Percentiles rank a stretch among this genome's conserved stretches.
Conservation (phyloP, 2,329 filamentous ascomycete species). For the Dendryphion nanum region DNA sequence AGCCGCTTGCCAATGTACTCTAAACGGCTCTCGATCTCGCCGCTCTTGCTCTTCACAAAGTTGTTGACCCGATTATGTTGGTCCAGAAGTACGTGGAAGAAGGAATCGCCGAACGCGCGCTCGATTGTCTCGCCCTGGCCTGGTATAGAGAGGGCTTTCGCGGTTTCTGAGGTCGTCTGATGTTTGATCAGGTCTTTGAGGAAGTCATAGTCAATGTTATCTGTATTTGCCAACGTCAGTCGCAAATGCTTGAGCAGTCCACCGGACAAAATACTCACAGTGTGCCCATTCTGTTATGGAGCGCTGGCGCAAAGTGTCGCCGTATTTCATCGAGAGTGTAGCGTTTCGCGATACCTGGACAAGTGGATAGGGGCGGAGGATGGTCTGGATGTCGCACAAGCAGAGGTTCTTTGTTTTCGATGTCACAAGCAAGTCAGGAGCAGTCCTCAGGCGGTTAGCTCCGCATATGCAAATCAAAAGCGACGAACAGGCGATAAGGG, state of each 20-base stretch:
- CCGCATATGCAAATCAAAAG: too few species aligned
- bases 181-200: slow-evolving; percentile 82
- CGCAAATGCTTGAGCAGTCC: slow-evolving; percentile 9
- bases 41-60: slow-evolving; percentile 76
- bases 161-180: slow-evolving; percentile 70
- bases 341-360: too few species aligned
- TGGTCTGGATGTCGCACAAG: too few species aligned
- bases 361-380: too few species aligned
- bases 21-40: slow-evolving; percentile 71
- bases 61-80: slow-evolving; percentile 77
- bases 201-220: slow-evolving; percentile 87
- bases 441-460: too few species aligned
- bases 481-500: too few species aligned
- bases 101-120: slow-evolving; percentile 66
- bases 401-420: too few species aligned
- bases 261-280: slow-evolving; percentile 52
- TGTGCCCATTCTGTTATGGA: slow-evolving; percentile 82
- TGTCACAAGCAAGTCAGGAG: too few species aligned
- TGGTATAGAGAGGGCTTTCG: slow-evolving; percentile 70
- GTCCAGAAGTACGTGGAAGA: slow-evolving; percentile 67
- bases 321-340: slow-evolving; percentile 91
- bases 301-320: slow-evolving; percentile 68
- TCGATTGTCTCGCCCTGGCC: slow-evolving; percentile 60
- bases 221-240: slow-evolving; percentile 43
- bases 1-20: slow-evolving; percentile 43